Evolutionary conservation across 2,329 filamentous ascomycete species (phyloP).

Genomic region (Mollisiaceae sp.): DNA sequence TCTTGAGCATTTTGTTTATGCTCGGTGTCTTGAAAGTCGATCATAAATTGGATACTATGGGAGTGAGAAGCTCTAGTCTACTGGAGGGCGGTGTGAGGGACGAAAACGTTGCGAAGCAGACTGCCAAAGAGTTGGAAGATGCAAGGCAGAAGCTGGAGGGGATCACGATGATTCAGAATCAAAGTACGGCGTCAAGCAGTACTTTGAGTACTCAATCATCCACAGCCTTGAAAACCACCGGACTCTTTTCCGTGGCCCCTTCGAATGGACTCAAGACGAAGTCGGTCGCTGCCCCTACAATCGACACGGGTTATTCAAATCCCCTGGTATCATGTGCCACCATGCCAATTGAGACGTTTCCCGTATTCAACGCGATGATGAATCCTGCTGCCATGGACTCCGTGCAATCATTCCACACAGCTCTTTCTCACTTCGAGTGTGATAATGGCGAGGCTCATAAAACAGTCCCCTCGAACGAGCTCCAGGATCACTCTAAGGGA

Average conservation of each 20-base stretch:
- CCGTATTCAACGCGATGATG: neutral
- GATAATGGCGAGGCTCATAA: neutral
- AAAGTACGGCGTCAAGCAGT: neutral
- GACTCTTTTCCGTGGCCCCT: neutral
- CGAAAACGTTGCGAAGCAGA: conserved; percentile 13
- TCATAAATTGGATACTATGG: conserved; percentile 28
- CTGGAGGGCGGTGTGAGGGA: conserved; percentile 10
- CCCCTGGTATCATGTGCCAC: neutral
- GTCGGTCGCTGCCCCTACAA: neutral
- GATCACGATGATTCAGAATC: conserved; percentile 11
- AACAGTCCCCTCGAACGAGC: neutral
- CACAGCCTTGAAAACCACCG: neutral
- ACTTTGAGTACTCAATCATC: neutral
- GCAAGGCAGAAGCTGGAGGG: conserved; percentile 18
- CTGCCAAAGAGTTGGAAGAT: conserved; percentile 23
- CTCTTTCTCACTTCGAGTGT: conserved; percentile 8
- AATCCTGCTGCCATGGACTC: conserved; percentile 19
- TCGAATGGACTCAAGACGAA: neutral
- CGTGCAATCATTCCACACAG: conserved; percentile 23
- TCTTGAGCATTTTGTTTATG: conserved; percentile 28
- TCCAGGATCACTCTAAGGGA: no score
- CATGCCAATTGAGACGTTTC: neutral
- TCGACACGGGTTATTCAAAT: neutral
- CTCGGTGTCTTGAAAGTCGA: conserved; percentile 27
- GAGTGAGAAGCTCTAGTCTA: conserved; percentile 23